Evolutionary conservation across 2,329 filamentous ascomycete genomes (phyloP).

Genomic region (Juglanconis sp.): DNA sequence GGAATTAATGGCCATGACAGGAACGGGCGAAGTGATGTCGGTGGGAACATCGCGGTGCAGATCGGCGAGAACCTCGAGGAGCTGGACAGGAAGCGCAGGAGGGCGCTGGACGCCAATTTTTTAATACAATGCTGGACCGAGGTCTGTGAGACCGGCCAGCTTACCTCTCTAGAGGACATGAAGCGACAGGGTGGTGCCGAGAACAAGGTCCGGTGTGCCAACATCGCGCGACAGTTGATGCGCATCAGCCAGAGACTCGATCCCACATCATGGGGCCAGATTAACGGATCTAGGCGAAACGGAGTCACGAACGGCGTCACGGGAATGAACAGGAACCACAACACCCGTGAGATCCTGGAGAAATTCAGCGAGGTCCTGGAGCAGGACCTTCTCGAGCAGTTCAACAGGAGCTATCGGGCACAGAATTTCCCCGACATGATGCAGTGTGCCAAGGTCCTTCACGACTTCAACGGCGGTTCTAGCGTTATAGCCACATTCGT

Average conservation of each 20-base stretch:
- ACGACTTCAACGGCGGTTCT: slow-evolving; percentile 93
- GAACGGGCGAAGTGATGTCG: slow-evolving; percentile 51
- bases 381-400: slow-evolving; percentile 91
- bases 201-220: slow-evolving; percentile 89
- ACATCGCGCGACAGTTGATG: slow-evolving; percentile 89
- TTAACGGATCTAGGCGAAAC: slow-evolving; percentile 52
- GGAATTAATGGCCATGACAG: slow-evolving; percentile 41
- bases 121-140: slow-evolving; percentile 96
- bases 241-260: slow-evolving; percentile 92
- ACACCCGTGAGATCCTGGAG: slow-evolving; percentile 87
- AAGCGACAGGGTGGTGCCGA: slow-evolving; percentile 80
- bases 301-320: slow-evolving; percentile 48
- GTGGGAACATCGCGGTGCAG: slow-evolving; percentile 87
- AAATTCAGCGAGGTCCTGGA: slow-evolving; percentile 95
- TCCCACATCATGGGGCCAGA: slow-evolving; percentile 66
- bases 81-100: slow-evolving; percentile 83
- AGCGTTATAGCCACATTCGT: slow-evolving; percentile 96
- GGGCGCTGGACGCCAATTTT: slow-evolving; percentile 91
- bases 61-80: slow-evolving; percentile 94
- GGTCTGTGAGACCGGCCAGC: slow-evolving; percentile 82
- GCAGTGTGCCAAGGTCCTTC: slow-evolving; percentile 88
- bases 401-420: slow-evolving; percentile 92
- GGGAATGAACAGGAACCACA: slow-evolving; percentile 46
- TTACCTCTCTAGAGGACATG: slow-evolving; percentile 85
- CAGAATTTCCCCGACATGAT: slow-evolving; percentile 98